Base-by-base conservation (phyloP, 1,284 basidiomycete genomes). In the Cryptococcus maquisensis region DNA sequence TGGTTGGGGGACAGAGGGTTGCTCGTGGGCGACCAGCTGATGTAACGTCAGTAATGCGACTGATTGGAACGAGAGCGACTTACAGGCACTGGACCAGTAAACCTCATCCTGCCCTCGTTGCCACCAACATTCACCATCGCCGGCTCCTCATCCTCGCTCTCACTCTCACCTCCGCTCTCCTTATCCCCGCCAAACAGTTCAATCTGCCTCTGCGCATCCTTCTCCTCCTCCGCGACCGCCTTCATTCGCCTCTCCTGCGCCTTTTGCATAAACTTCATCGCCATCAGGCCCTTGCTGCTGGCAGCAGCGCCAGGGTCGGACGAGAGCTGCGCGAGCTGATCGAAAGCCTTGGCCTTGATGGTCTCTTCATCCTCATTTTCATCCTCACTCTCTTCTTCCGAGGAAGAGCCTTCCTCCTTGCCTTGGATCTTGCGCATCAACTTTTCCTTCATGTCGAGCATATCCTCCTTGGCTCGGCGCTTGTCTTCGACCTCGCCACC, bases 261-360 rank as follows among this genome's bases (percentile, higher is more conserved):
- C 56, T 92, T 87, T 71, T 87, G 85, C 93, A 96, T 96, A 75
- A 96, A 96, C 76, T 93, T 93, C 92, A 96, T 94, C 63, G 84
- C 81, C 73, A 93, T 87, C 12, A 95, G 81, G 15, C 79, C 79
- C 67, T 85, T 83, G 69, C 85, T 85, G 55, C 79, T 59, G 8
- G 55, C 60, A 26, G 66, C 62, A 23, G 62, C 63, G 13, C 51
- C 57, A 8, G 79, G 79, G 12, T 77, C 74, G 20, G 72, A 72
- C 40, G 80, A 75, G 23, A 88, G 68, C 38, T 71, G 71, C 35
- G 77, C 76, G 18, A 92, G 77, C 75, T 91, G 88, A 39, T 90
- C 83, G 61, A 90, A 90, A 3, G 87, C 88, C 15, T 75, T 74
- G 6, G 79, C 78, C 67, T 83, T 86, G 67, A 88, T 82, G 7